Base-by-base conservation (phyloP, 2,329 filamentous ascomycete species). In the Arthroderma uncinatum region DNA sequence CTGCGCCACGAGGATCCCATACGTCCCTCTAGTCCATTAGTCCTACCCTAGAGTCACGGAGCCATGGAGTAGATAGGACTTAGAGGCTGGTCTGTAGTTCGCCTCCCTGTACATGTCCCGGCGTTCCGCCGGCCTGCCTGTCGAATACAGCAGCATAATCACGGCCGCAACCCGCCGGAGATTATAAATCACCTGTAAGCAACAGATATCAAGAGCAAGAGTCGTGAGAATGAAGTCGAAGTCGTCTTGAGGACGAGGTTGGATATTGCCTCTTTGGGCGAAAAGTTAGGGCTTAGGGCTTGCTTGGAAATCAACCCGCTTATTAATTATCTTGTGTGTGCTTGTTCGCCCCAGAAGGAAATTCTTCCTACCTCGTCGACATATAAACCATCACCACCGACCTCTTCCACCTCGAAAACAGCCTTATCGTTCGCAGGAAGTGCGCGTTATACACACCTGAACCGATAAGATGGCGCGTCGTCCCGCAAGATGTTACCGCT, bases 401-500 rank as follows among this genome's bases (percentile, higher is more conserved):
- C 64, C 62, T 64, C 65, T 64, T 66, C 66, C 67, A 69, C 66
- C 70, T 64, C 66, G 23, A 25, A 36, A 28, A 39, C 23, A 52
- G 67, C 63, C 44, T 50, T 64, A 63, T 64, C 64, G 71, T 76
- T 74, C 73, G 73, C 71, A 75, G 68, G 71, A 76, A 76, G 71
- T 73, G 72, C 73, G 67, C 63, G 64, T 62, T 64, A 56, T 66
- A 70, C 66, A 67, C 72, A 76, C 72, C 50, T 23, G 75, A 76
- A 73, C 74, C 73, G 83, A 85, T 86, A 91, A 86, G 82, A 98
- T 98, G 93, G 93, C 93, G 75, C 90, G 93, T 80, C 90, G 93
- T 87, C 93, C 93, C 75, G 93, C 93, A 75, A 88, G 93, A 83
- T 98, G 93, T 83, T 98, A 95, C 85, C 87, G 93, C 76, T 98